Evolutionary conservation across 805 yeast genomes (phyloP), one percentile per base, ranked within the genome.

Genomic region (Monosporozyma solicola): DNA sequence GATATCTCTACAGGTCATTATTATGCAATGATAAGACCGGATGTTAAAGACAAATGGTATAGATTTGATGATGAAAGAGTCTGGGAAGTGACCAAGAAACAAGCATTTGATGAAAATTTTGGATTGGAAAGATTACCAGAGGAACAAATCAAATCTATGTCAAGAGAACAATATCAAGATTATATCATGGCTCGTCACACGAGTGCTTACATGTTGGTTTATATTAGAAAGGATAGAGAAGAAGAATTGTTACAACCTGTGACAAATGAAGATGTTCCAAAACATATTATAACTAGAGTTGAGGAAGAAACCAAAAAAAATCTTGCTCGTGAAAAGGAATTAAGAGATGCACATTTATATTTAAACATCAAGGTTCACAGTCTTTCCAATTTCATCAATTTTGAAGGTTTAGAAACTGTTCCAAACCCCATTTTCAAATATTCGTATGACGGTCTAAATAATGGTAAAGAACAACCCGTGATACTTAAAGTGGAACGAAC

Each of bases 201-300:
- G 0, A 87, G 94, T 44, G 99, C 99, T 1, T 94, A 94, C 65
- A 94, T 94, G 99, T 79, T 94, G 70, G 98, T 94, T 2, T 94
- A 94, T 65, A 79, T 91, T 57, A 78, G 95, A 52, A 82, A 87
- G 63, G 71, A 78, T 2, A 78, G 78, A 41, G 68, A 81, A 41
- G 75, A 73, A 2, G 76, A 75, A 11, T 74, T 92, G 15, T 74
- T 94, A 54, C 82, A 80, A 11, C 82, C 79, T 0, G 79, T 77
- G 3, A 60, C 70, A 1, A 80, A 79, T 22, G 77, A 69, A 3
- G 83, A 77, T 48, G 77, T 80, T 6, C 97, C 98, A 2, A 59
- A 65, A 1, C 86, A 87, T 61, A 81, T 94, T 25, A 80, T 87
- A 0, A 70, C 74, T 20, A 83, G 83, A 55, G 78, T 94, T 20